Base-by-base conservation (phyloP, 371 early-diverging fungal genomes). In the Actinomortierella wolfii region DNA sequence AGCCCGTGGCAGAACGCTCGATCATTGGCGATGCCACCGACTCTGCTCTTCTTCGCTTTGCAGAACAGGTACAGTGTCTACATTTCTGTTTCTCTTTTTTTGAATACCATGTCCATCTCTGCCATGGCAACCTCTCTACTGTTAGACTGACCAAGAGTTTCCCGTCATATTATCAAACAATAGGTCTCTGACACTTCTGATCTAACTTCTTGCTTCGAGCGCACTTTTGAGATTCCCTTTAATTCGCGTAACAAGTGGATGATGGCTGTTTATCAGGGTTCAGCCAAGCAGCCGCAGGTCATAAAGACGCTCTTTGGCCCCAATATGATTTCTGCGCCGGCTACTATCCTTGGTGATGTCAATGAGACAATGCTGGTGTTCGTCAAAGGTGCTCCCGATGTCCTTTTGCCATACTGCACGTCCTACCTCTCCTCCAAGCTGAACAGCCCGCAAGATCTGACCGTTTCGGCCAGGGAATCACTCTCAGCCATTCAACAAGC, bases 351-450 rank as follows among this genome's bases (percentile, higher is more conserved):
- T 7, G 20, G 46, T 48, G 51, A 63, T 26, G 49, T 28, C 7
- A 57, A 49, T 47, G 67, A 66, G 41, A 29, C 53, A 24, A 43
- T 48, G 43, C 68, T 81, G 8, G 48, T 88, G 34, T 70, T 86
- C 39, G 80, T 90, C 69, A 90, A 92, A 69, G 93, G 92, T 50
- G 93, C 92, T 21, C 94, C 93, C 42, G 93, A 94, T 68, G 78
- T 85, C 17, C 77, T 95, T 46, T 42, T 89, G 40, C 78, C 66
- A 3, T 61, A 64, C 41, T 87, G 89, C 66, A 67, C 81, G 1
- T 60, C 51, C 2, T 74, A 80, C 34, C 64, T 84, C 51, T 50
- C 68, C 21, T 62, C 80, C 4, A 76, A 79, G 59, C 84, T 84
- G 26, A 64, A 57, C 18, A 55, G 78, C 21, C 62, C 62, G 18